A percentile compares a stretch with the other conserved stretches of the same genome.
These are phyloP conservation scores for Linnemannia schmuckeri DNA, from an alignment of 192 early-diverging fungal species.

Conservation along the genomic window DNA sequence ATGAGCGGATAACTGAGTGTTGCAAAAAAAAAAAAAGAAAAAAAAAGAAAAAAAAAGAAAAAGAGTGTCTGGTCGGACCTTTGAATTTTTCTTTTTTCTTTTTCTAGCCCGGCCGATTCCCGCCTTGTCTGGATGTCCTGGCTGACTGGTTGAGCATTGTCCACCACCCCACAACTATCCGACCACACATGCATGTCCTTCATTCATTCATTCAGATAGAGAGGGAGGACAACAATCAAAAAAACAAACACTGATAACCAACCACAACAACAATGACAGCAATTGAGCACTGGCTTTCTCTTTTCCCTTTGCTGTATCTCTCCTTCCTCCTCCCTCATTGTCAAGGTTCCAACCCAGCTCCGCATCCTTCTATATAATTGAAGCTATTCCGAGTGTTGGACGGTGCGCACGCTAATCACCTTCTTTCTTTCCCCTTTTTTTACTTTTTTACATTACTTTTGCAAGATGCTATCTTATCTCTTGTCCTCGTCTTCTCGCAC, in stretches of 20 bases:
- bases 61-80: not conserved
- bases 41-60: not conserved
- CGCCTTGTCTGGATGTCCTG: not conserved
- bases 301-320: not conserved
- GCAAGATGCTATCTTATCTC: conserved; percentile 4
- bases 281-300: conserved; percentile 2
- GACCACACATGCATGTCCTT: too few relatives aligned
- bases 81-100: not conserved
- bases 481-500: not conserved
- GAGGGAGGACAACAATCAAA: not conserved
- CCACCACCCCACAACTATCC: not conserved
- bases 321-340: not conserved
- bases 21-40: not conserved
- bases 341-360: conserved; percentile 2
- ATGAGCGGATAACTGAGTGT: not conserved
- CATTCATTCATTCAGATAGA: not conserved
- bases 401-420: not conserved
- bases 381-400: not conserved
- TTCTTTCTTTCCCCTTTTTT: not conserved
- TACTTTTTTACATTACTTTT: not conserved
- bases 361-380: not conserved
- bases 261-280: not conserved
- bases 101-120: conserved; percentile 1
- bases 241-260: not conserved
- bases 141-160: not conserved